phyloP scores from a whole-genome alignment of 768 basidiomycete species.

The Rubroboletus pulcherrimus region DNA sequence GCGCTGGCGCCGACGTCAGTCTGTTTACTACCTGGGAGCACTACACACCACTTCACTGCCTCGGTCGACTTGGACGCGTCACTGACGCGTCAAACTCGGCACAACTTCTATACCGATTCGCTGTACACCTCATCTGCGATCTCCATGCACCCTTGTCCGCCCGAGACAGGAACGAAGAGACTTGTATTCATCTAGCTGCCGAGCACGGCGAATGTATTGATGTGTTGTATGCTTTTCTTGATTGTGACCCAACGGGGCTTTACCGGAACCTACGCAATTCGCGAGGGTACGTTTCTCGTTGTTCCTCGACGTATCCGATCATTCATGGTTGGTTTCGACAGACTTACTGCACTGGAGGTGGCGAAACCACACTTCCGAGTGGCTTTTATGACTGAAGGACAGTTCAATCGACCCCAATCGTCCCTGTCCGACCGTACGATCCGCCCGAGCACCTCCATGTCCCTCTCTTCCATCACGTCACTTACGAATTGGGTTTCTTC shows the following conservation, averaged over 20 bases:
- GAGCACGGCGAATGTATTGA: slow-evolving; percentile 67
- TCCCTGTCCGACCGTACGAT: slow-evolving; percentile 55
- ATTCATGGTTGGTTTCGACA: not conserved
- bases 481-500: slow-evolving; percentile 33
- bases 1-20: slow-evolving; percentile 71
- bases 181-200: slow-evolving; percentile 77
- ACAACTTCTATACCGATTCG: slow-evolving; percentile 50
- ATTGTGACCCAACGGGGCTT: slow-evolving; percentile 55
- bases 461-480: slow-evolving; percentile 49
- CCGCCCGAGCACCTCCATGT: slow-evolving; percentile 38
- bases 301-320: not conserved
- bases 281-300: slow-evolving; percentile 52
- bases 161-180: slow-evolving; percentile 63
- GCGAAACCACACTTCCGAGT: slow-evolving; percentile 62
- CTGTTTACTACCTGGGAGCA: slow-evolving; percentile 64
- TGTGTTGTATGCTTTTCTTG: slow-evolving; percentile 58
- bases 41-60: slow-evolving; percentile 65
- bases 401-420: slow-evolving; percentile 46
- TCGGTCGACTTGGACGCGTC: slow-evolving; percentile 42
- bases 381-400: slow-evolving; percentile 54
- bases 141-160: slow-evolving; percentile 68
- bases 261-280: slow-evolving; percentile 63
- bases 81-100: slow-evolving; percentile 33
- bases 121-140: slow-evolving; percentile 64
- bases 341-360: slow-evolving; percentile 62